Conservation (phyloP, 129 eudicot genomes). For the Flaveria linearis region DNA sequence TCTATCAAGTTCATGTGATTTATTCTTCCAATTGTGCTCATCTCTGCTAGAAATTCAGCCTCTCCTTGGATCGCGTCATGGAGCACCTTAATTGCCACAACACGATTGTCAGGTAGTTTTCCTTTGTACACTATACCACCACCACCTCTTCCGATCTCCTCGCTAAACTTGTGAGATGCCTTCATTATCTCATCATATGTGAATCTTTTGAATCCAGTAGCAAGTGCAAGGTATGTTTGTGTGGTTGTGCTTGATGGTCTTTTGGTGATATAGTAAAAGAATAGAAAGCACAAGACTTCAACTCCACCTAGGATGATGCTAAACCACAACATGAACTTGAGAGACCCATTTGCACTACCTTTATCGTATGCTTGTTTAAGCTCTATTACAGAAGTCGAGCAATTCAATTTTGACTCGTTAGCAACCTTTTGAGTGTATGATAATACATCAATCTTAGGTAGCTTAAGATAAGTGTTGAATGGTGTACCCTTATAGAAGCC, state of each 20-base stretch:
- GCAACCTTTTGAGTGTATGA: conserved; percentile 11
- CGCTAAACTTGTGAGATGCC: conserved; percentile 29
- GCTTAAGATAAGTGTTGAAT: conserved; percentile 21
- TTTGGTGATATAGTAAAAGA: conserved; percentile 12
- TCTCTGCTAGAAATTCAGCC: conserved; percentile 42
- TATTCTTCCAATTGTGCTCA: conserved; percentile 42
- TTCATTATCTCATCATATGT: conserved; percentile 31
- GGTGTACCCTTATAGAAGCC: conserved; percentile 22
- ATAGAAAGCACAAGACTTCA: conserved; percentile 21
- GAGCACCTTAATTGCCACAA: conserved; percentile 39
- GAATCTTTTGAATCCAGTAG: conserved; percentile 41
- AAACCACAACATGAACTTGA: conserved; percentile 38
- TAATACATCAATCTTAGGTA: conserved; percentile 6
- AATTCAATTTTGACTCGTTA: background rate
- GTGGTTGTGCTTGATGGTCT: background rate
- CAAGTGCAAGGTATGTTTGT: conserved; percentile 29
- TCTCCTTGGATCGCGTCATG: conserved; percentile 40
- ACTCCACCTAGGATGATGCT: conserved; percentile 20
- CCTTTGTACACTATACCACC: conserved; percentile 46
- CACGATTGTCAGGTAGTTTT: conserved; percentile 26
- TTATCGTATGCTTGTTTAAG: conserved; percentile 2
- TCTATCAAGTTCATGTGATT: conserved; percentile 49
- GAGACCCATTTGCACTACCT: background rate
- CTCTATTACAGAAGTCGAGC: background rate
- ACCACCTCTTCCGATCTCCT: conserved; percentile 44